phyloP scores from a whole-genome alignment of 2,329 filamentous ascomycete genomes.

The Cladosporium sp. region DNA sequence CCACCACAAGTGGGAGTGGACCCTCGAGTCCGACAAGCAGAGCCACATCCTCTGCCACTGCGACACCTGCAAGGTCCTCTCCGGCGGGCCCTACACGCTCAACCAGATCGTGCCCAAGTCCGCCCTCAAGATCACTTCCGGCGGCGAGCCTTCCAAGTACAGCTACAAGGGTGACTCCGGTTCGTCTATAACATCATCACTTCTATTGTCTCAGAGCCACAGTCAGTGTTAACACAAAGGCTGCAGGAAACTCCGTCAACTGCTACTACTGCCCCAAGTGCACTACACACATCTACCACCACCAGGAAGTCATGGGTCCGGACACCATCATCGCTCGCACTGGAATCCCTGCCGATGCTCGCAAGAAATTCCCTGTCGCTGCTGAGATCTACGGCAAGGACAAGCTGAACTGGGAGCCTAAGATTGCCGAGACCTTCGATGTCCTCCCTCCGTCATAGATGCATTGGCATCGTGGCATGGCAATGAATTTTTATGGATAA shows the following conservation, averaged over 20 bases:
- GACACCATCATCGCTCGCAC: conserved; percentile 58
- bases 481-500: background rate
- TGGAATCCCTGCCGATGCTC: conserved; percentile 48
- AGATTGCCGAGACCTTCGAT: conserved; percentile 52
- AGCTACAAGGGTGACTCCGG: conserved; percentile 59
- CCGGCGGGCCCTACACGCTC: conserved; percentile 54
- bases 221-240: background rate
- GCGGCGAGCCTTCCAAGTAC: conserved; percentile 52
- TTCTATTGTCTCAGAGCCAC: background rate
- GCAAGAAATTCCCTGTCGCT: conserved; percentile 51
- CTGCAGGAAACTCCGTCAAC: conserved; percentile 53
- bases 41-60: conserved; percentile 56
- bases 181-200: background rate
- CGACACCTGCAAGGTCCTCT: conserved; percentile 58
- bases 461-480: background rate
- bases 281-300: conserved; percentile 58
- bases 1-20: conserved; percentile 55
- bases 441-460: conserved; percentile 46
- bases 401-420: conserved; percentile 54
- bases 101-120: conserved; percentile 57
- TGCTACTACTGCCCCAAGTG: conserved; percentile 63
- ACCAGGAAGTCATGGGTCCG: conserved; percentile 54
- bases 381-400: conserved; percentile 60
- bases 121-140: conserved; percentile 56
- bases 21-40: conserved; percentile 50